These are phyloP conservation scores for Botrytis squamosa DNA, from an alignment of 2,329 filamentous ascomycete species.

Conservation along the genomic window DNA sequence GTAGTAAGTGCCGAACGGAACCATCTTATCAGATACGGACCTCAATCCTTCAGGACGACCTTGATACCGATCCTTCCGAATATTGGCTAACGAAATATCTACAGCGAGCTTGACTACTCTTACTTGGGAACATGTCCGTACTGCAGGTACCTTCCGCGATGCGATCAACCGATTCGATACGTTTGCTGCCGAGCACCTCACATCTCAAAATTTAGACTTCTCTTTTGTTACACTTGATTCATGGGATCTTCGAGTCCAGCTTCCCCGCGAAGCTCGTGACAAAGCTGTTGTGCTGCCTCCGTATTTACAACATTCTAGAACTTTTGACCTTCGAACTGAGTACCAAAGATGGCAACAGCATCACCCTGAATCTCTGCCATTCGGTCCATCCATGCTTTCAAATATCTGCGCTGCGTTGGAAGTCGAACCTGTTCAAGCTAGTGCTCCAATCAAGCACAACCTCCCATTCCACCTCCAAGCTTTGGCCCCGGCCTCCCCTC, in stretches of 20 bases:
- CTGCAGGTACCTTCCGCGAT: slow-evolving; percentile 94
- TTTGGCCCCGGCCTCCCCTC: slow-evolving; percentile 88
- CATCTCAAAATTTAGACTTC: slow-evolving; percentile 90
- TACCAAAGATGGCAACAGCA: slow-evolving; percentile 99
- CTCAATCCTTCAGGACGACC: not conserved
- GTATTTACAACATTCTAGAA: slow-evolving; percentile 96
- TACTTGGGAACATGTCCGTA: slow-evolving; percentile 98
- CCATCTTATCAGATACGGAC: not conserved
- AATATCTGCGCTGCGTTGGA: slow-evolving; percentile 98
- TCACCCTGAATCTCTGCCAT: slow-evolving; percentile 94
- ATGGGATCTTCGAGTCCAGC: slow-evolving; percentile 96
- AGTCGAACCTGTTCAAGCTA: slow-evolving; percentile 95
- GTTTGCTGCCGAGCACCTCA: slow-evolving; percentile 88
- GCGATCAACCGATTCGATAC: slow-evolving; percentile 92
- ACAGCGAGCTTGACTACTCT: slow-evolving; percentile 93
- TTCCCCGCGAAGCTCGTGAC: slow-evolving; percentile 95
- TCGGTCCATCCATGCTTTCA: slow-evolving; percentile 89
- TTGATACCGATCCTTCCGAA: slow-evolving; percentile 12
- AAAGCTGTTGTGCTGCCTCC: slow-evolving; percentile 95
- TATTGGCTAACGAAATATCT: slow-evolving; percentile 30
- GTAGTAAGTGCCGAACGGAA: slow-evolving; percentile 70
- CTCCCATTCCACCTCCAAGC: slow-evolving; percentile 97
- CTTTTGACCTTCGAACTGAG: slow-evolving; percentile 94
- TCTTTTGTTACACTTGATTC: slow-evolving; percentile 98
- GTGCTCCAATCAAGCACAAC: slow-evolving; percentile 97